Conservation (phyloP, 164 flowering plant genomes). For the Nymphaea thermarum region DNA sequence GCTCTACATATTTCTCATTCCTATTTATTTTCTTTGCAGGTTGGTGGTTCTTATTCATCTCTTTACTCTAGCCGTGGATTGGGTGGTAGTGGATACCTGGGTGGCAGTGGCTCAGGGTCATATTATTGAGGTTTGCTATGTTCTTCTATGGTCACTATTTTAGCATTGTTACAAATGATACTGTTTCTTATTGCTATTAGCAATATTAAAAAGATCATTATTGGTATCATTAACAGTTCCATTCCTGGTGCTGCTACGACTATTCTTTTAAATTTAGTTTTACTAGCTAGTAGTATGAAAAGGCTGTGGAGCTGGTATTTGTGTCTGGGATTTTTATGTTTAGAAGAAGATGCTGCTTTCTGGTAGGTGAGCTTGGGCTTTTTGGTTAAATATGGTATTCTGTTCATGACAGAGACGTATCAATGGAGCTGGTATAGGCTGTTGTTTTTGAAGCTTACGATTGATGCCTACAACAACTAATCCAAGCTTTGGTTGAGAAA, state of each 20-base stretch:
- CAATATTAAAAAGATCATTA: neutral
- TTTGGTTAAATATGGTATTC: slow-evolving; percentile 42
- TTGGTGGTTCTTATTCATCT: slow-evolving; percentile 78
- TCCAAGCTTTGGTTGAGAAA: slow-evolving; percentile 14
- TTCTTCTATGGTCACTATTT: too few species aligned
- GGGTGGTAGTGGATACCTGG: slow-evolving; percentile 71
- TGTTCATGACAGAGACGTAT: slow-evolving; percentile 43
- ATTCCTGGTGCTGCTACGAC: slow-evolving; percentile 9
- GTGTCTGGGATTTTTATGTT: neutral
- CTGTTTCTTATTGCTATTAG: neutral
- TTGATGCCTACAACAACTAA: slow-evolving; percentile 15
- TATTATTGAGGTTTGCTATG: slow-evolving; percentile 60
- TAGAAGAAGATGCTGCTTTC: neutral
- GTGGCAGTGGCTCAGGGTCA: slow-evolving; percentile 59
- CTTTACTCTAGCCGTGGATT: slow-evolving; percentile 63
- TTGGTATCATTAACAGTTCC: neutral
- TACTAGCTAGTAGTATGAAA: neutral
- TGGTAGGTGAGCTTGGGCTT: slow-evolving; percentile 18
- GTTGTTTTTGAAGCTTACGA: slow-evolving; percentile 28
- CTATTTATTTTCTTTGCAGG: slow-evolving; percentile 27
- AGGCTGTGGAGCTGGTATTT: neutral
- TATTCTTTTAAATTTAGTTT: slow-evolving; percentile 2
- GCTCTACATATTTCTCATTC: neutral
- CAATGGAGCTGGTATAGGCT: slow-evolving; percentile 45
- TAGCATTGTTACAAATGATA: neutral